These are phyloP conservation scores for Agapanthus africanus DNA, from an alignment of 106 monocot species.

Conservation along the genomic window DNA sequence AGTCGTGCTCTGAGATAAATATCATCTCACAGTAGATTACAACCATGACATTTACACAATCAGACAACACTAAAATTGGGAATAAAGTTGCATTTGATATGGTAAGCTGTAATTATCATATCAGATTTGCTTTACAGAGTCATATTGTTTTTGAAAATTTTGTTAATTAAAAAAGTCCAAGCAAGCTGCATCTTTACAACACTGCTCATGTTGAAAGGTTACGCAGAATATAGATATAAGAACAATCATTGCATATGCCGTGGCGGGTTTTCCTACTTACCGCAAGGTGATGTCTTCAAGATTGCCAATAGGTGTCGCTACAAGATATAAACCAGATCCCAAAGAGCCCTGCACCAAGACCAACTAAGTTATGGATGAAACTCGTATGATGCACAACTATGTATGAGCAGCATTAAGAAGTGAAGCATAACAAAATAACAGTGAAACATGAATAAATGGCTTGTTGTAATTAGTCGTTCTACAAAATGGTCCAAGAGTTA, in stretches of 20 bases:
- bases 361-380: too few relatives aligned
- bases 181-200: background rate
- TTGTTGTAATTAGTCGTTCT: too few relatives aligned
- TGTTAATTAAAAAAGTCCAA: background rate
- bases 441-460: too few relatives aligned
- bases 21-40: too few relatives aligned
- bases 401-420: too few relatives aligned
- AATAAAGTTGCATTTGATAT: background rate
- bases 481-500: too few relatives aligned
- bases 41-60: too few relatives aligned
- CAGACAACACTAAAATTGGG: too few relatives aligned
- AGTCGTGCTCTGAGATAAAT: too few relatives aligned
- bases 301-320: slow-evolving; percentile 95
- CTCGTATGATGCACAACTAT: too few relatives aligned
- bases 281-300: slow-evolving; percentile 96
- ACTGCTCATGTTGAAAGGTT: background rate
- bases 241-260: background rate
- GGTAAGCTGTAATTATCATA: background rate
- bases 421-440: too few relatives aligned
- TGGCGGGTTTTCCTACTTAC: slow-evolving; percentile 25
- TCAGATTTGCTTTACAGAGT: background rate
- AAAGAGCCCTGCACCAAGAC: slow-evolving; percentile 22
- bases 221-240: slow-evolving; percentile 2
- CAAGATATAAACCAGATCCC: slow-evolving; percentile 79
- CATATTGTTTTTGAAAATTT: background rate